phyloP scores from a whole-genome alignment of 208 protist species.

The Trichomonas gallinae region DNA sequence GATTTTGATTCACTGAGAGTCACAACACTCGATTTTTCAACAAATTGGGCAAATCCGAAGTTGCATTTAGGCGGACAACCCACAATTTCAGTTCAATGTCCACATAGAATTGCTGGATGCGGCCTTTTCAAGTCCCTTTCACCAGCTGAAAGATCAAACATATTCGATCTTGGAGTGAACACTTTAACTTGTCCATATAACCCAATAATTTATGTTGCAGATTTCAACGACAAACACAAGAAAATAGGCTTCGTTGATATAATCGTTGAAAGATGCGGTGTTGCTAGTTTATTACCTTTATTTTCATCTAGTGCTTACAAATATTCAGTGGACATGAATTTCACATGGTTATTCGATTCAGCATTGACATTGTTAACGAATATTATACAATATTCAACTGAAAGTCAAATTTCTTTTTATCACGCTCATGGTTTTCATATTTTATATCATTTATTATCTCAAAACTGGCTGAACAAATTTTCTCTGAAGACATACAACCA shows the following conservation, averaged over 20 bases:
- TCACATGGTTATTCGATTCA: not conserved
- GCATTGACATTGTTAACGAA: not conserved
- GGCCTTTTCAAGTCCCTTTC: not conserved
- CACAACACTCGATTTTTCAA: not conserved
- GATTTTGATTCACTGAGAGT: not conserved
- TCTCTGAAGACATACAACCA: not conserved
- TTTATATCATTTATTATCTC: not conserved
- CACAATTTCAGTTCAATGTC: not conserved
- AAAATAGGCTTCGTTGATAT: not conserved
- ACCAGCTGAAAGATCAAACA: not conserved
- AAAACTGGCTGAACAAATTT: not conserved
- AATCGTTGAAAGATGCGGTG: not conserved
- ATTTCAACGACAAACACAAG: not conserved
- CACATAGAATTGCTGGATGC: not conserved
- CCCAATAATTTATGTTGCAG: not conserved
- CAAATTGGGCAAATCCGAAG: not conserved
- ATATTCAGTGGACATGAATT: not conserved
- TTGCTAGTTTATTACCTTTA: not conserved
- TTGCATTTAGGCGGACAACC: not conserved
- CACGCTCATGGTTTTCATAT: not conserved
- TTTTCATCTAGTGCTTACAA: not conserved
- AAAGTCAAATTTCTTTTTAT: not conserved
- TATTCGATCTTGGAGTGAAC: not conserved
- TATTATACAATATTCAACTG: not conserved
- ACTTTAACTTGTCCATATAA: too few species aligned